These are phyloP conservation scores for Lasiodiplodia sp. DNA, from an alignment of 2,329 filamentous ascomycete species.

Conservation along the genomic window DNA sequence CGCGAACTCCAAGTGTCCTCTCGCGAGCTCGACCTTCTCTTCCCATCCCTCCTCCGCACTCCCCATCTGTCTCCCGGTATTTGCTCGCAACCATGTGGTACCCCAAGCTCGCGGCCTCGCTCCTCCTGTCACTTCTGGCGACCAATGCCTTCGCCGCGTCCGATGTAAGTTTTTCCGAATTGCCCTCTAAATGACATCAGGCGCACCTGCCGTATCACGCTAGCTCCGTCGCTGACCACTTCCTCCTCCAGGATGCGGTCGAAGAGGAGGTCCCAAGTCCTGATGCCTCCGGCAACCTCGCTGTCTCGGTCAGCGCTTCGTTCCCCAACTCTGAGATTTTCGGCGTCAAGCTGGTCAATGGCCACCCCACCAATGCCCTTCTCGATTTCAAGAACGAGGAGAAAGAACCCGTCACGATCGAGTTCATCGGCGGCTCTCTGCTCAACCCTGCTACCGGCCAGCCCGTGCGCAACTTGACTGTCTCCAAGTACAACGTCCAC, in stretches of 20 bases:
- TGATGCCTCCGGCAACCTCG: constrained; percentile 63
- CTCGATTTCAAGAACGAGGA: constrained; percentile 88
- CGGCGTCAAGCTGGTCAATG: constrained; percentile 94
- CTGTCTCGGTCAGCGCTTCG: constrained; percentile 62
- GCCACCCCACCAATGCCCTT: constrained; percentile 81
- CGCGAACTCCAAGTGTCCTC: constrained; percentile 24
- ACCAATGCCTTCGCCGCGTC: constrained; percentile 69
- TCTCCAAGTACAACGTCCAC: constrained; percentile 74
- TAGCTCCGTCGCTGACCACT: constrained; percentile 35
- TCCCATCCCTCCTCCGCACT: constrained; percentile 6
- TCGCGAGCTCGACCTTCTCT: constrained; percentile 21
- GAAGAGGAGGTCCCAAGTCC: constrained; percentile 63
- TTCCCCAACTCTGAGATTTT: constrained; percentile 80
- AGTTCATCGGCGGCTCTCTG: constrained; percentile 79
- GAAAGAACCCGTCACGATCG: constrained; percentile 74
- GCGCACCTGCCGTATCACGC: constrained; percentile 13
- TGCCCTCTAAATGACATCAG: constrained; percentile 36
- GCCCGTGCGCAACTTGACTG: constrained; percentile 85
- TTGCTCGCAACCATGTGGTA: constrained; percentile 67
- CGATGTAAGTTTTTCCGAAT: constrained; percentile 58
- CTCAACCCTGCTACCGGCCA: constrained; percentile 46
- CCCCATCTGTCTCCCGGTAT: constrained; percentile 32
- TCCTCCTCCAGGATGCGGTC: constrained; percentile 37
- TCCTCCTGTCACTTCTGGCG: constrained; percentile 73
- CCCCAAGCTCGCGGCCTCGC: constrained; percentile 74